Evolutionary conservation across 2,329 filamentous ascomycete genomes (phyloP).

Genomic region (Colletotrichum graminicola): DNA sequence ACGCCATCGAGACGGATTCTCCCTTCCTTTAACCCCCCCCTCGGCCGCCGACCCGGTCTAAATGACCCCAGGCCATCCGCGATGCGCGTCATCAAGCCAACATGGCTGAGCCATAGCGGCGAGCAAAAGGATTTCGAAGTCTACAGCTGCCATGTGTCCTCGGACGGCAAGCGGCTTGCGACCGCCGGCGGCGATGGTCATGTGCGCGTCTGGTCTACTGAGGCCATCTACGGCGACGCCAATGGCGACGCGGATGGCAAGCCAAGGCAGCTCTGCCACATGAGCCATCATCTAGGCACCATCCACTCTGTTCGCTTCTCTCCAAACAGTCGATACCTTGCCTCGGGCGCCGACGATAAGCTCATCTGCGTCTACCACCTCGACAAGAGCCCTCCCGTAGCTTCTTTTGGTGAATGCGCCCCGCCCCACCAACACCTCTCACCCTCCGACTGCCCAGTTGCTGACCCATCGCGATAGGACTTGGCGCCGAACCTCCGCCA

Average conservation of each 20-base stretch:
- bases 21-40: neutral
- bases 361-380: constrained; percentile 97
- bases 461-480: constrained; percentile 36
- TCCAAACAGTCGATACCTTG: constrained; percentile 92
- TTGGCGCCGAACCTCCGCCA: constrained; percentile 77
- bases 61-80: constrained; percentile 34
- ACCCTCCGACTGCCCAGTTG: neutral
- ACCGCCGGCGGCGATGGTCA: constrained; percentile 98
- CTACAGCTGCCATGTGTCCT: constrained; percentile 97
- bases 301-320: constrained; percentile 98
- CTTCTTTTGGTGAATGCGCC: constrained; percentile 75
- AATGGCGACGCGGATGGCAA: constrained; percentile 53
- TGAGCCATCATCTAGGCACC: constrained; percentile 98
- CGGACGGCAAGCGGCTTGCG: constrained; percentile 90
- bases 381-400: constrained; percentile 82
- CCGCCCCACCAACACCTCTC: constrained; percentile 51
- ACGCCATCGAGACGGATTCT: neutral
- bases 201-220: constrained; percentile 97
- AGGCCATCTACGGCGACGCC: constrained; percentile 82
- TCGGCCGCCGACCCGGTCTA: constrained; percentile 5
- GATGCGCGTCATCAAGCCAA: constrained; percentile 93
- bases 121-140: constrained; percentile 99
- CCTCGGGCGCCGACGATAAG: constrained; percentile 97
- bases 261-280: constrained; percentile 94
- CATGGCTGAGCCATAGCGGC: constrained; percentile 95